A percentile compares a stretch with the other conserved stretches of the same genome.
These are phyloP conservation scores for Gleditsia sinensis DNA, from an alignment of 306 rosid genomes.

Conservation along the genomic window DNA sequence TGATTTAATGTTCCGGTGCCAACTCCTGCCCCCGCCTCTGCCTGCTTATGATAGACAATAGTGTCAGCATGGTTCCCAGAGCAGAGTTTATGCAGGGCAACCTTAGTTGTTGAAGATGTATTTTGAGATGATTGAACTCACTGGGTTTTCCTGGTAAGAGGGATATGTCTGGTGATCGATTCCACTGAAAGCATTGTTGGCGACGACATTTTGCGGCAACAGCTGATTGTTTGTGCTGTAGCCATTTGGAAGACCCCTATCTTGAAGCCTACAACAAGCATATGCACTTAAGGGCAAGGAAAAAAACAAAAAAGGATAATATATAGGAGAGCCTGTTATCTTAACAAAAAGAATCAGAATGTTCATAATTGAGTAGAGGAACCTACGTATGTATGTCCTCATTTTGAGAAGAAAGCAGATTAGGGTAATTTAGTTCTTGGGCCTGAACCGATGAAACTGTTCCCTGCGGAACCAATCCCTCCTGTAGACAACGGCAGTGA, in stretches of 20 bases:
- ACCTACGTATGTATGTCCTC: not conserved
- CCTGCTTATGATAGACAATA: slow-evolving; percentile 6
- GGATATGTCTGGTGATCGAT: not conserved
- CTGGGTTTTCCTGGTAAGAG: not conserved
- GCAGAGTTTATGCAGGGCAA: not conserved
- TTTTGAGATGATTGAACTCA: not conserved
- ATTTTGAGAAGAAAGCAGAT: not conserved
- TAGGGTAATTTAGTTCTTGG: not conserved
- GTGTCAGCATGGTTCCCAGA: not conserved
- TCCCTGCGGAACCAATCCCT: not conserved
- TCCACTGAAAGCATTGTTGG: slow-evolving; percentile 1
- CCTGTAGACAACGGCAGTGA: not conserved
- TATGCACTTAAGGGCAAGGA: not conserved
- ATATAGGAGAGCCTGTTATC: no score
- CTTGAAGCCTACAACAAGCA: not conserved
- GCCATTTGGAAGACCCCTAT: not conserved
- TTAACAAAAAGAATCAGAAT: no score
- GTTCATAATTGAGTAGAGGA: not conserved
- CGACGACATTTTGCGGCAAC: not conserved
- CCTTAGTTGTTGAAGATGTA: not conserved
- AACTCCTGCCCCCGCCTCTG: not conserved
- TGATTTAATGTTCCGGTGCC: not conserved
- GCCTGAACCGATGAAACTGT: not conserved
- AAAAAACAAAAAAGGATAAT: no score
- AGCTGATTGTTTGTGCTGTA: not conserved